Percentiles rank a stretch among this genome's conserved stretches.
Conservation (phyloP, 371 early-diverging fungal species). For the Circinella umbellata region DNA sequence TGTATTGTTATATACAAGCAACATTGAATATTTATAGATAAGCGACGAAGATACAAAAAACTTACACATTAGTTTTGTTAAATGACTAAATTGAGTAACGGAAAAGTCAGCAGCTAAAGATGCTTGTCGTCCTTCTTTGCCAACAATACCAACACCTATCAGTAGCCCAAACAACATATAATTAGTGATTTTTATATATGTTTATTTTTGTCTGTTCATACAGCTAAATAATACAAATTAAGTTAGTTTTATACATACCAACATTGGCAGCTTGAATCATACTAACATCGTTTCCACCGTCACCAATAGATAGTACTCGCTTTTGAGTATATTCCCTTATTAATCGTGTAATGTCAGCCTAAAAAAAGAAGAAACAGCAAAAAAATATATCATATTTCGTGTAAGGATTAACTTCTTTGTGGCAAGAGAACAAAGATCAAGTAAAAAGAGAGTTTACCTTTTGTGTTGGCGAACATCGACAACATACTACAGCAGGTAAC, state of each 20-base stretch:
- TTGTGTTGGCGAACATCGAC: constrained; percentile 99
- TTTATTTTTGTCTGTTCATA: constrained; percentile 99
- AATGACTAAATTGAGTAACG: constrained; percentile 88
- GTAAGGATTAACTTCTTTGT: no score
- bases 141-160: constrained; percentile 93
- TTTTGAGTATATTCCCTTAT: constrained; percentile 82
- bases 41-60: neutral
- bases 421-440: neutral
- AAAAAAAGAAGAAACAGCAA: neutral
- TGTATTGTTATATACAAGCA: no score
- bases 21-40: no score
- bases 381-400: no score
- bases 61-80: constrained; percentile 82
- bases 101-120: constrained; percentile 98
- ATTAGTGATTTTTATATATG: constrained; percentile 91
- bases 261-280: constrained; percentile 99
- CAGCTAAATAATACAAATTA: constrained; percentile 32
- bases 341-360: constrained; percentile 91
- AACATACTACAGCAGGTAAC: constrained; percentile 94
- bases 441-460: constrained; percentile 62
- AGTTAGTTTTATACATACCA: constrained; percentile 48
- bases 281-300: constrained; percentile 99
- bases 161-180: neutral
- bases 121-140: constrained; percentile 99
- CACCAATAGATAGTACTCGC: constrained; percentile 95